Evolutionary conservation across 441 rosid species (phyloP).

Genomic region (Mallotus repandus): DNA sequence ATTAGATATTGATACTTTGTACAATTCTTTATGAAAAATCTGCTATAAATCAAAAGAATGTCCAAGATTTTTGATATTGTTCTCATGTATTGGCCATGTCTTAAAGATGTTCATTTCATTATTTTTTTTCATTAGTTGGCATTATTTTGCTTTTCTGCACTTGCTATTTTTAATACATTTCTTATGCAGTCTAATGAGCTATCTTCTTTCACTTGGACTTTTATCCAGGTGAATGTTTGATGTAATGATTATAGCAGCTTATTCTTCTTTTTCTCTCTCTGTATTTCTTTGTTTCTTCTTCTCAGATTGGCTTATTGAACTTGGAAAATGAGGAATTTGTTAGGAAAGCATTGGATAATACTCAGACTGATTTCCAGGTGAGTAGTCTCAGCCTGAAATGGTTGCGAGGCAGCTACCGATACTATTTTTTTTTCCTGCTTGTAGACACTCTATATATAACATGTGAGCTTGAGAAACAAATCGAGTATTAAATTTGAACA

Average conservation of each 20-base stretch:
- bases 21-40: too few relatives aligned
- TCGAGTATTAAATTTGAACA: background rate
- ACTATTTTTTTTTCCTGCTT: background rate
- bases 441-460: background rate
- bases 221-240: background rate
- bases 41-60: background rate
- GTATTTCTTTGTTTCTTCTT: conserved; percentile 25
- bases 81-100: background rate
- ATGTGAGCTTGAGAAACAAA: background rate
- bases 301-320: conserved; percentile 82
- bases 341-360: conserved; percentile 51
- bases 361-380: conserved; percentile 77
- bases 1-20: too few relatives aligned
- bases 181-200: background rate
- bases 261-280: conserved; percentile 18
- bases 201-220: background rate
- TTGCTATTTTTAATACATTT: background rate
- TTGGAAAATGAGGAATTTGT: conserved; percentile 94
- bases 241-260: background rate
- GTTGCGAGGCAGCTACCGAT: conserved; percentile 9
- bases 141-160: background rate
- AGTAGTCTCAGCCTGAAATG: conserved; percentile 14
- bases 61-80: background rate
- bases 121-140: background rate
- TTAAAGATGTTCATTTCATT: background rate